Base-by-base conservation (phyloP, 1,139 yeast species). In the Sugiyamaella xylanicola region DNA sequence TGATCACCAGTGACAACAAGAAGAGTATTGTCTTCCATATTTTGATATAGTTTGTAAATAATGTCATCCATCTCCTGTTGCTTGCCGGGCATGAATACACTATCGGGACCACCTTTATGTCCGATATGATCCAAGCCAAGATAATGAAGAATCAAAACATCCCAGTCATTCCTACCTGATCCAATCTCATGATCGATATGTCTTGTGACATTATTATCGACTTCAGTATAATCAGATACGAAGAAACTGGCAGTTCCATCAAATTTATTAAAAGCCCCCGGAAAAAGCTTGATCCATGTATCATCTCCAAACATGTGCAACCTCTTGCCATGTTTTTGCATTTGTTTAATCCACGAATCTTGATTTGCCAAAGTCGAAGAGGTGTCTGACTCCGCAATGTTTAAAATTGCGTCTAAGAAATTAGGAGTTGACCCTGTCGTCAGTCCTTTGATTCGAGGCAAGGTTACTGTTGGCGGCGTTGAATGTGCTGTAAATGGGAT, bases 341-440 rank as follows among this genome's bases (percentile, higher is more conserved):
- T 76, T 68, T 93, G 98, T 40, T 77, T 74, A 11, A 92, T 69
- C 97, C 98, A 92, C 16, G 95, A 87, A 69, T 95, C 99, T 63
- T 87, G 95, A 52, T 79, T 81, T 0, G 82, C 77, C 48, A 91
- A 69, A 0, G 91, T 85, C 9, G 93, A 89, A 0, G 95, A 82
- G 1, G 83, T 76, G 64, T 93, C 97, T 46, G 86, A 95, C 63
- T 95, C 99, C 1, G 97, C 96, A 19, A 95, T 88, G 66, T 95
- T 95, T 57, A 95, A 76, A 37, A 93, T 89, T 0, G 98, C 98
- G 67, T 93, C 99, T 32, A 95, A 83, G 65, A 95, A 91, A 21
- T 97, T 92, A 0, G 99, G 98, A 41, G 95, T 76, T 0, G 97
- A 86, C 0, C 99, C 99, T 0, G 99, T 92, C 1, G 99, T 92